Evolutionary conservation across 2,329 filamentous ascomycete genomes (phyloP).

Genomic region (Colletotrichum gigasporum): DNA sequence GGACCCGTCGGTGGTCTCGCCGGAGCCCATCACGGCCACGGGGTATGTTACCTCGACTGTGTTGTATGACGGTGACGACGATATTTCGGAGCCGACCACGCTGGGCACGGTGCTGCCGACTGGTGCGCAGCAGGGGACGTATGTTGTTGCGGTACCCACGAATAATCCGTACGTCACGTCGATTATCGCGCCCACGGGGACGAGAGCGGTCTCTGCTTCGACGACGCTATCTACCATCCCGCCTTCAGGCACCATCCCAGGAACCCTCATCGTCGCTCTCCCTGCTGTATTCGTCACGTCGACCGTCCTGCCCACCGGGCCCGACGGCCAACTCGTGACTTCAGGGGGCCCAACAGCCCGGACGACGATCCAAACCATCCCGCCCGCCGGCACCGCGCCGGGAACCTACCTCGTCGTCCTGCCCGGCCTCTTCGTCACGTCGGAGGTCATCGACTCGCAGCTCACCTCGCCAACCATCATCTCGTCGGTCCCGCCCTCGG

Average conservation of each 20-base stretch:
- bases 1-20: too few species aligned
- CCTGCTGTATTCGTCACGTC: neutral
- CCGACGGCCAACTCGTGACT: too few species aligned
- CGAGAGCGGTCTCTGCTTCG: neutral
- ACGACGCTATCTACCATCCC: slow-evolving; percentile 1
- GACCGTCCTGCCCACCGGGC: neutral
- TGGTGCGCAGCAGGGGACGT: slow-evolving; percentile 7
- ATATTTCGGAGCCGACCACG: neutral
- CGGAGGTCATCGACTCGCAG: slow-evolving; percentile 13
- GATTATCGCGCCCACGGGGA: neutral
- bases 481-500: neutral
- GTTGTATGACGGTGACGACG: neutral
- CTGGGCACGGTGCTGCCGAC: slow-evolving; percentile 1
- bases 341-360: too few species aligned
- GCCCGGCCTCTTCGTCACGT: slow-evolving; percentile 16
- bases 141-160: slow-evolving; percentile 3
- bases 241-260: neutral
- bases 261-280: slow-evolving; percentile 8
- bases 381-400: too few species aligned
- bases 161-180: slow-evolving; percentile 1
- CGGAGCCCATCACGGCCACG: too few species aligned
- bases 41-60: slow-evolving; percentile 4
- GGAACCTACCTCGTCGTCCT: too few species aligned
- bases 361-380: slow-evolving; percentile 12
- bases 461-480: too few species aligned